phyloP scores from a whole-genome alignment of 257 asterid species.

The Solanum verrucosum region DNA sequence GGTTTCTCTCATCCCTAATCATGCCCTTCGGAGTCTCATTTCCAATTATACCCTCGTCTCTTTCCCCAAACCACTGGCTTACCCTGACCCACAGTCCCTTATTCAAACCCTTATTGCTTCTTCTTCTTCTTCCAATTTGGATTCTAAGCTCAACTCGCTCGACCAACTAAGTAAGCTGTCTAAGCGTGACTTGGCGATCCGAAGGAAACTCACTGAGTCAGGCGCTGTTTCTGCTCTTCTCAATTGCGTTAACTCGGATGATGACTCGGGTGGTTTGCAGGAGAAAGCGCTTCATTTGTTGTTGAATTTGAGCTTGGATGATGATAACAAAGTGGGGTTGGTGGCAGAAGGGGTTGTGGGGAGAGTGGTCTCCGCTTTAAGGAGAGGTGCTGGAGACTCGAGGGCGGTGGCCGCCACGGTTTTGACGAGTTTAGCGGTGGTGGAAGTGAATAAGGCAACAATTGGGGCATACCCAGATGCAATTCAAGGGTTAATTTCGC shows the following conservation, averaged over 20 bases:
- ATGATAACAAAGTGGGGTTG: constrained; percentile 81
- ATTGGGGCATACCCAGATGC: constrained; percentile 76
- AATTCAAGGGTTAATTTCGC: constrained; percentile 53
- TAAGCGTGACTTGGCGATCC: constrained; percentile 48
- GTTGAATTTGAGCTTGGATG: constrained; percentile 80
- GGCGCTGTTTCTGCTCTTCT: constrained; percentile 74
- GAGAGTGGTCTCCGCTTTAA: constrained; percentile 52
- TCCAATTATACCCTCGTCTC: constrained; percentile 62
- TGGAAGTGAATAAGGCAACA: constrained; percentile 84
- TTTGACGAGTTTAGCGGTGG: constrained; percentile 78
- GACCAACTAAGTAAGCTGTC: constrained; percentile 54
- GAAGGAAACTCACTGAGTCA: constrained; percentile 66
- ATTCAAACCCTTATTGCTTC: constrained; percentile 35
- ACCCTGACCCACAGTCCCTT: constrained; percentile 38
- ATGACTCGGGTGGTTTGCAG: constrained; percentile 38
- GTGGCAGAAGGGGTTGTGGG: constrained; percentile 87
- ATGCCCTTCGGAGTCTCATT: constrained; percentile 88
- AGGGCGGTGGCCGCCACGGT: constrained; percentile 90
- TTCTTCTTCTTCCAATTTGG: constrained; percentile 21
- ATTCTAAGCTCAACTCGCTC: constrained; percentile 38
- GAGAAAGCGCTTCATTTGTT: constrained; percentile 74
- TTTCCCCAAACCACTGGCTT: constrained; percentile 36
- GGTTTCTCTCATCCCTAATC: constrained; percentile 81
- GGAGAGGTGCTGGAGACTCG: constrained; percentile 60
- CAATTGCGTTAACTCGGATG: constrained; percentile 47